phyloP scores from a whole-genome alignment of 306 rosid species.

The Medicago truncatula region MtrunA17r5.0-ANR NC_053043.1:13254501-13255000 shows the following conservation, averaged over 20 bases:
- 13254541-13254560: constrained; percentile 46
- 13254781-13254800: constrained; percentile 55
- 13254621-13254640: constrained; percentile 48
- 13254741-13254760: constrained; percentile 65
- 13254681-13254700: constrained; percentile 77
- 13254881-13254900: constrained; percentile 55
- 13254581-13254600: constrained; percentile 54
- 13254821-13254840: constrained; percentile 60
- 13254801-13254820: constrained; percentile 52
- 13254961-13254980: constrained; percentile 77
- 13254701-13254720: constrained; percentile 58
- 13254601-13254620: constrained; percentile 51
- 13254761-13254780: constrained; percentile 54
- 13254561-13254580: constrained; percentile 49
- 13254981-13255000: constrained; percentile 80
- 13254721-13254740: constrained; percentile 57
- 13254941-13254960: constrained; percentile 59
- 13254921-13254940: constrained; percentile 48
- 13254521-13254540: constrained; percentile 48
- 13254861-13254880: constrained; percentile 49
- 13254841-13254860: constrained; percentile 50
- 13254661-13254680: constrained; percentile 80
- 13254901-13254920: constrained; percentile 52
- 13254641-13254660: constrained; percentile 49
- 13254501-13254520: constrained; percentile 44